These are phyloP conservation scores for Crucihimalaya himalaica DNA, from an alignment of 345 rosid species.

Conservation along the genomic window DNA sequence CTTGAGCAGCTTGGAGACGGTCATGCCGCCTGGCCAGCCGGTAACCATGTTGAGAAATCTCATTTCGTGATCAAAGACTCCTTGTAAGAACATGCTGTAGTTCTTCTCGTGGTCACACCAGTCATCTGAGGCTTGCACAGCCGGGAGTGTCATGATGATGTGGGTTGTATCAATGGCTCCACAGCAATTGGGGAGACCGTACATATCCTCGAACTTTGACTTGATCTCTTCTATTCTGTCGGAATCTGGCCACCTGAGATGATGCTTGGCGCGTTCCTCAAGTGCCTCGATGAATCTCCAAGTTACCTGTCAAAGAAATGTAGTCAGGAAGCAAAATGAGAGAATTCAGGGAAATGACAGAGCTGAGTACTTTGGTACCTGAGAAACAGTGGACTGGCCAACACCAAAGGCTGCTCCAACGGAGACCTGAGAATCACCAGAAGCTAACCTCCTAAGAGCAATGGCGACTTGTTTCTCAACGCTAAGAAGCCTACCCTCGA, in stretches of 20 bases:
- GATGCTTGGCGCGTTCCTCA: constrained; percentile 88
- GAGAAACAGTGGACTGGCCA: constrained; percentile 97
- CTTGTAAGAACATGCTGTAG: constrained; percentile 88
- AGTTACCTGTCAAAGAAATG: constrained; percentile 49
- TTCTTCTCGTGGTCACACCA: constrained; percentile 94
- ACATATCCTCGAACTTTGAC: constrained; percentile 57
- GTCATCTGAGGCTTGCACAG: constrained; percentile 92
- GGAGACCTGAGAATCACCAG: constrained; percentile 96
- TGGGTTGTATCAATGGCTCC: constrained; percentile 89
- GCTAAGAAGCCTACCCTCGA: constrained; percentile 94
- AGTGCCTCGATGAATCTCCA: constrained; percentile 98
- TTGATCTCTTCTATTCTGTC: constrained; percentile 65
- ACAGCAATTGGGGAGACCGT: constrained; percentile 87
- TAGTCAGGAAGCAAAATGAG: neutral
- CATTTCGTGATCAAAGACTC: constrained; percentile 85
- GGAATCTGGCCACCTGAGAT: constrained; percentile 83
- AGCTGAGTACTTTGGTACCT: constrained; percentile 18
- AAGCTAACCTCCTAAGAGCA: constrained; percentile 82
- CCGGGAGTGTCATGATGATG: constrained; percentile 88
- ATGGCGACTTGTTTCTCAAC: constrained; percentile 98
- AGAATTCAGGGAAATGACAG: neutral
- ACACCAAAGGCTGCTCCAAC: constrained; percentile 91
- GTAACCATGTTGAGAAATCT: constrained; percentile 92
- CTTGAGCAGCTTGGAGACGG: constrained; percentile 59
- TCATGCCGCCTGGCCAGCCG: constrained; percentile 96